Percentiles rank a stretch among this genome's conserved stretches.
Conservation (phyloP, 2,329 filamentous ascomycete genomes). For the Xylariaceae sp. region DNA sequence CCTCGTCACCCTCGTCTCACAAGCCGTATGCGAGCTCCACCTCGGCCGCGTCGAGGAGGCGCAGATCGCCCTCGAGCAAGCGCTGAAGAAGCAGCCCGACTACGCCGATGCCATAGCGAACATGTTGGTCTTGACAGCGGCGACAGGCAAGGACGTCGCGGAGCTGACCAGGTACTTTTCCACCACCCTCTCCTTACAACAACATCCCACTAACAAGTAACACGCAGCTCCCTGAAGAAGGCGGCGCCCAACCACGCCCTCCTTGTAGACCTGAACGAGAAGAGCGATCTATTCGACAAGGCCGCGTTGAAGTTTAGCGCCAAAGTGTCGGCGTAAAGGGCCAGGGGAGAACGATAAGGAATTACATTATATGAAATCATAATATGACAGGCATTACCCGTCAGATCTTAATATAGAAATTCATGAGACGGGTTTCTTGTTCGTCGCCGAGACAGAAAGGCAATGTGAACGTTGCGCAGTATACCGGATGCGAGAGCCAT, state of each 20-base stretch:
- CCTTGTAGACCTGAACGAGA: conserved; percentile 71
- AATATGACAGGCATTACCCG: neutral
- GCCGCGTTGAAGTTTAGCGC: conserved; percentile 82
- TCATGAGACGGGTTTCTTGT: neutral
- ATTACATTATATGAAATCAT: too few species aligned
- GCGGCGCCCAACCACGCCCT: conserved; percentile 64
- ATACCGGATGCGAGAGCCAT: neutral
- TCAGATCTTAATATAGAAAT: neutral
- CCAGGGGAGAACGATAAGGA: too few species aligned
- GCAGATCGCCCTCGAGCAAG: conserved; percentile 77
- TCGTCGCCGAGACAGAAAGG: neutral
- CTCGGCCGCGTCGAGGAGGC: conserved; percentile 85
- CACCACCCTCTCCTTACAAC: too few species aligned
- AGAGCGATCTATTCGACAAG: conserved; percentile 80
- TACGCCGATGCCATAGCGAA: conserved; percentile 77
- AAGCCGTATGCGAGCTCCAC: conserved; percentile 88
- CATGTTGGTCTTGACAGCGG: conserved; percentile 68
- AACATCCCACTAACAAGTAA: conserved; percentile 2
- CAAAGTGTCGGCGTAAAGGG: conserved; percentile 60
- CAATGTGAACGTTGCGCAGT: neutral
- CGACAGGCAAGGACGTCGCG: conserved; percentile 65
- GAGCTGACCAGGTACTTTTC: conserved; percentile 62
- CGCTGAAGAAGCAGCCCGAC: conserved; percentile 65
- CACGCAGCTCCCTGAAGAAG: conserved; percentile 51
- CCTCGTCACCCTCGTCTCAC: conserved; percentile 70